Percentiles rank a stretch among this genome's conserved stretches.
Evolutionary conservation across 2,329 filamentous ascomycete genomes (phyloP).

Genomic region (Magnaporthales sp.): DNA sequence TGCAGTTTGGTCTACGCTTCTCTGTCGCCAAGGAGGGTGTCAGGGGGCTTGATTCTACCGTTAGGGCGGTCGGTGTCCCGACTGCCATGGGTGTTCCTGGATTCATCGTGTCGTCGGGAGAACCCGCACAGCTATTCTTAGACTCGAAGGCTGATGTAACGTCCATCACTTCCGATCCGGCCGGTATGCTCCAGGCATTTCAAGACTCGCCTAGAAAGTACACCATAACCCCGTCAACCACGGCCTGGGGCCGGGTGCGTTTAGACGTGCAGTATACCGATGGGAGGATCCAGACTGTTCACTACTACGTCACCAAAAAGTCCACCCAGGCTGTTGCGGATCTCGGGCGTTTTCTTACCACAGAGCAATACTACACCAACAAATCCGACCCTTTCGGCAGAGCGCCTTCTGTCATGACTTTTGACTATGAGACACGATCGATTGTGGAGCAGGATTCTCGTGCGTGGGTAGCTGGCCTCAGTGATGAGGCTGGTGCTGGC

Average conservation of each 20-base stretch:
- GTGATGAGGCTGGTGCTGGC: slow-evolving; percentile 50
- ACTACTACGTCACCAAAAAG: slow-evolving; percentile 45
- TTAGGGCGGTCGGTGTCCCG: slow-evolving; percentile 33
- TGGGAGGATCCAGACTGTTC: slow-evolving; percentile 40
- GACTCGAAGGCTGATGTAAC: slow-evolving; percentile 28
- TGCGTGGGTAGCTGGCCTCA: slow-evolving; percentile 51
- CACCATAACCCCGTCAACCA: slow-evolving; percentile 29
- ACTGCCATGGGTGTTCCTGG: slow-evolving; percentile 45
- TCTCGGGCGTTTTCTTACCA: slow-evolving; percentile 45
- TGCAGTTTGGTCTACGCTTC: slow-evolving; percentile 43
- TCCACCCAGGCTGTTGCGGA: slow-evolving; percentile 32
- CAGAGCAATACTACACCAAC: slow-evolving; percentile 41
- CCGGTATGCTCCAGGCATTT: slow-evolving; percentile 12
- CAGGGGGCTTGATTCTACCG: slow-evolving; percentile 35
- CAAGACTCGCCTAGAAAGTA: slow-evolving; percentile 20
- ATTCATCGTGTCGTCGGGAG: slow-evolving; percentile 41
- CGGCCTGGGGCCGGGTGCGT: slow-evolving; percentile 39
- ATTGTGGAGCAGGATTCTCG: slow-evolving; percentile 37
- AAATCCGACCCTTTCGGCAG: slow-evolving; percentile 44
- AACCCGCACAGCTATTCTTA: slow-evolving; percentile 35
- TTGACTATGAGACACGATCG: slow-evolving; percentile 37
- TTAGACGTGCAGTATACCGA: slow-evolving; percentile 39
- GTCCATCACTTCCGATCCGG: slow-evolving; percentile 29
- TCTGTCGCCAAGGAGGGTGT: slow-evolving; percentile 33
- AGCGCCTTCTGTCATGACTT: slow-evolving; percentile 46